A percentile compares a stretch with the other conserved stretches of the same genome.
Conservation (phyloP, 2,329 filamentous ascomycete genomes). For the Penicillium frequentans region DNA sequence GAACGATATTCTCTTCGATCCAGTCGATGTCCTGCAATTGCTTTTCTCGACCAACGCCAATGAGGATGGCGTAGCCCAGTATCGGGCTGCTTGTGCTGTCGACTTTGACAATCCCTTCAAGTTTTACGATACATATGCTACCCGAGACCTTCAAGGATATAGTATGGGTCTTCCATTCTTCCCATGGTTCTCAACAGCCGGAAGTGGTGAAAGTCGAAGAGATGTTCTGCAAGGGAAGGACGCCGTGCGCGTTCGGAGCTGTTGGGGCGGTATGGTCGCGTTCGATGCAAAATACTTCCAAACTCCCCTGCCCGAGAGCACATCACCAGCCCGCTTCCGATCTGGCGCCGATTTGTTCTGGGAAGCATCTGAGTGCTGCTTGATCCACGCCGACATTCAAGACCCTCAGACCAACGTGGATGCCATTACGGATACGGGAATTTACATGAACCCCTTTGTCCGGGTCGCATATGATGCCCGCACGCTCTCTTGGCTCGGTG, state of each 20-base stretch:
- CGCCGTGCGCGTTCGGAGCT: slow-evolving; percentile 68
- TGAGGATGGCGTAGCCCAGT: slow-evolving; percentile 54
- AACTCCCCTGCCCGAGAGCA: slow-evolving; percentile 26
- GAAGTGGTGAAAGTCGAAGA: slow-evolving; percentile 55
- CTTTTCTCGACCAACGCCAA: slow-evolving; percentile 62
- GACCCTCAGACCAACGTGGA: slow-evolving; percentile 31
- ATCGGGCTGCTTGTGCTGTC: slow-evolving; percentile 71
- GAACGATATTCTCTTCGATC: slow-evolving; percentile 68
- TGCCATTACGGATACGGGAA: slow-evolving; percentile 51
- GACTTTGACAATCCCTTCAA: slow-evolving; percentile 73
- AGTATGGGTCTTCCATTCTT: slow-evolving; percentile 69
- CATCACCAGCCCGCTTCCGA: slow-evolving; percentile 54
- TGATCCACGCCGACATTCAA: slow-evolving; percentile 54
- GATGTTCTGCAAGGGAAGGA: slow-evolving; percentile 61
- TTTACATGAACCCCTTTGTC: slow-evolving; percentile 75
- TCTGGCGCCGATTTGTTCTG: slow-evolving; percentile 60
- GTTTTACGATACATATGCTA: slow-evolving; percentile 76
- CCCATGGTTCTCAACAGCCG: slow-evolving; percentile 64
- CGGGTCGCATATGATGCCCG: slow-evolving; percentile 65
- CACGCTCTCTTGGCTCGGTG: slow-evolving; percentile 59
- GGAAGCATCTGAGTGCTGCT: slow-evolving; percentile 66
- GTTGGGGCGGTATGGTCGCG: slow-evolving; percentile 73
- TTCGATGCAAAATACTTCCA: slow-evolving; percentile 51
- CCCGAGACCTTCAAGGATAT: slow-evolving; percentile 68
- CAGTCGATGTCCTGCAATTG: slow-evolving; percentile 58